These are phyloP conservation scores for Chaetomidium leptoderma DNA, from an alignment of 495 filamentous ascomycete species.

Conservation along the genomic window DNA sequence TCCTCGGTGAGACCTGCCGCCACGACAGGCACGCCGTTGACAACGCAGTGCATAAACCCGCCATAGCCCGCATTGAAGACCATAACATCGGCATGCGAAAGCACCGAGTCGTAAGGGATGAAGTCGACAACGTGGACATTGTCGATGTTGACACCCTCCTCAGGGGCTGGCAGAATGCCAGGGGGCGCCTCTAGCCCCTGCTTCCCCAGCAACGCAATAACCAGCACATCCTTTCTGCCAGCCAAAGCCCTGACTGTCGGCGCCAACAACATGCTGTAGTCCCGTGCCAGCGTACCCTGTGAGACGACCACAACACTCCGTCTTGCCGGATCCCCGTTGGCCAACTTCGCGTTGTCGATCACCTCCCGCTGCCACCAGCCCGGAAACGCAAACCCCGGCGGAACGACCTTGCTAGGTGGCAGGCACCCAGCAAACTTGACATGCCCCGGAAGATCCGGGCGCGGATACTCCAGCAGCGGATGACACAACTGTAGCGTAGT, in stretches of 20 bases:
- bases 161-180: slow-evolving; percentile 1
- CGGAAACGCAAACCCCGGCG: slow-evolving; percentile 19
- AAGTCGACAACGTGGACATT: slow-evolving; percentile 33
- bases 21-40: slow-evolving; percentile 33
- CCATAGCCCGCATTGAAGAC: slow-evolving; percentile 38
- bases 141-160: slow-evolving; percentile 3
- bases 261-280: slow-evolving; percentile 28
- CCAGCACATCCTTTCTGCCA: slow-evolving; percentile 27
- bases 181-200: slow-evolving; percentile 23
- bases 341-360: slow-evolving; percentile 11
- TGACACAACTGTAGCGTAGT: slow-evolving; percentile 36
- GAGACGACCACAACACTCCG: slow-evolving; percentile 34
- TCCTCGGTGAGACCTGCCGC: slow-evolving; percentile 34
- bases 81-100: slow-evolving; percentile 32
- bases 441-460: slow-evolving; percentile 26
- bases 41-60: slow-evolving; percentile 30
- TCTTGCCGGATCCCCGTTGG: background rate
- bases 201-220: slow-evolving; percentile 33
- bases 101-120: slow-evolving; percentile 37
- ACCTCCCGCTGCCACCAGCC: slow-evolving; percentile 32
- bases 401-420: slow-evolving; percentile 24
- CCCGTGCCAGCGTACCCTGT: slow-evolving; percentile 24
- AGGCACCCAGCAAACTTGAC: slow-evolving; percentile 33
- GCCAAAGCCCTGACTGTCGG: slow-evolving; percentile 31
- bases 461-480: slow-evolving; percentile 31